Evolutionary conservation across 2,329 filamentous ascomycete genomes (phyloP), one percentile per base, ranked within the genome.

Genomic region (Fusarium caatingaense): DNA sequence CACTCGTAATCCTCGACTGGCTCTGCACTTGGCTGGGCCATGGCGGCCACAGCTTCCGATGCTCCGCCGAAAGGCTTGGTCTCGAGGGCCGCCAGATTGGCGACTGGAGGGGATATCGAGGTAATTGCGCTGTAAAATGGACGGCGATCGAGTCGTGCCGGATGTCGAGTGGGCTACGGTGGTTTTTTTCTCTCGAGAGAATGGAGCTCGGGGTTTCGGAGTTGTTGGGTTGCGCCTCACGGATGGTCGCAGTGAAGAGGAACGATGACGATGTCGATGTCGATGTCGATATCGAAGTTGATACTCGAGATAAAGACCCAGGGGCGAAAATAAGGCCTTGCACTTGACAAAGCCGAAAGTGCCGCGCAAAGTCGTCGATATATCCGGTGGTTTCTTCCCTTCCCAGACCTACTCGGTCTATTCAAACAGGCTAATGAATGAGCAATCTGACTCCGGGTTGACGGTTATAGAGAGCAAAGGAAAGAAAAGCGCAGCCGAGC

Each of bases 21-120:
- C 81, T 88, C 87, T 83, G 85, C 85, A 84, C 82, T 87, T 81
- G 87, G 87, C 87, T 89, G 87, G 87, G 88, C 88, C 89, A 91
- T 91, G 80, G 85, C 84, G 87, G 88, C 88, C 87, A 86, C 87
- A 86, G 86, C 88, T 85, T 84, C 84, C 83, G 87, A 84, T 83
- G 86, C 87, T 85, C 85, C 85, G 86, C 88, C 87, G 84, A 87
- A 85, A 74, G 84, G 79, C 78, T 85, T 85, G 70, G 86, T 82
- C 82, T 88, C 86, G 80, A 90, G 84, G 83, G 87, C 86, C 78
- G 82, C 82, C 89, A 91, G 87, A 79, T 82, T 90, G 88, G 82
- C 83, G 82, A 76, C 75, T 78, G 48, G 34, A 48, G 69, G 56
- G 50, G 64, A 47, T 44, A 59, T 69, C 55, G 60, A 48, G 57